These are phyloP conservation scores for Starmera amethionina DNA, from an alignment of 805 yeast species.

Conservation along the genomic window DNA sequence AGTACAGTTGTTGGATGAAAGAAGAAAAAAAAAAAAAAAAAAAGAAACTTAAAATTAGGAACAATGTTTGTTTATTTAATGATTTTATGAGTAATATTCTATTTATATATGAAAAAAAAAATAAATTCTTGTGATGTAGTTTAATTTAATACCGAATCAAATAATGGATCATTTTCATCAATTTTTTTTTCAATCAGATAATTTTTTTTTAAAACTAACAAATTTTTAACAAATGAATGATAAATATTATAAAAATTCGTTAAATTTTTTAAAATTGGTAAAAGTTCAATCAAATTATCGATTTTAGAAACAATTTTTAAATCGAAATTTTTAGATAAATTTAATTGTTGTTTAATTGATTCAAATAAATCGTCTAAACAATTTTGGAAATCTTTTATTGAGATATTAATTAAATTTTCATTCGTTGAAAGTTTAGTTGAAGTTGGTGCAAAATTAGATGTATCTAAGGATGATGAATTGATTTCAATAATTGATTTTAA, in stretches of 20 bases:
- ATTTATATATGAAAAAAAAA: too few relatives aligned
- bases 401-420: constrained; percentile 14
- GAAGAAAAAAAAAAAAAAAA: too few relatives aligned
- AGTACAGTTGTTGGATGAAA: constrained; percentile 49
- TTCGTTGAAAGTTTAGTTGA: constrained; percentile 1
- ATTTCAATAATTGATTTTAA: constrained; percentile 29
- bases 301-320: constrained; percentile 31
- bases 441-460: constrained; percentile 13
- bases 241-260: constrained; percentile 41
- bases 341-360: constrained; percentile 34
- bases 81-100: too few relatives aligned
- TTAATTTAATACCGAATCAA: constrained; percentile 6
- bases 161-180: constrained; percentile 15
- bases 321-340: constrained; percentile 19
- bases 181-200: constrained; percentile 22
- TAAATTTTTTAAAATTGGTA: constrained; percentile 45
- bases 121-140: background rate
- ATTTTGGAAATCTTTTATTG: constrained; percentile 22
- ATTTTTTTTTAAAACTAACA: constrained; percentile 26
- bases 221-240: constrained; percentile 34
- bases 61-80: too few relatives aligned
- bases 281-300: constrained; percentile 35
- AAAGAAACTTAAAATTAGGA: too few relatives aligned
- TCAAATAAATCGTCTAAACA: constrained; percentile 37
- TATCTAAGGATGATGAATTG: constrained; percentile 1